A percentile compares a stretch with the other conserved stretches of the same genome.
These are phyloP conservation scores for Kurtzmaniella quercitrusa DNA, from an alignment of 1,139 yeast species.

Conservation along the genomic window DNA sequence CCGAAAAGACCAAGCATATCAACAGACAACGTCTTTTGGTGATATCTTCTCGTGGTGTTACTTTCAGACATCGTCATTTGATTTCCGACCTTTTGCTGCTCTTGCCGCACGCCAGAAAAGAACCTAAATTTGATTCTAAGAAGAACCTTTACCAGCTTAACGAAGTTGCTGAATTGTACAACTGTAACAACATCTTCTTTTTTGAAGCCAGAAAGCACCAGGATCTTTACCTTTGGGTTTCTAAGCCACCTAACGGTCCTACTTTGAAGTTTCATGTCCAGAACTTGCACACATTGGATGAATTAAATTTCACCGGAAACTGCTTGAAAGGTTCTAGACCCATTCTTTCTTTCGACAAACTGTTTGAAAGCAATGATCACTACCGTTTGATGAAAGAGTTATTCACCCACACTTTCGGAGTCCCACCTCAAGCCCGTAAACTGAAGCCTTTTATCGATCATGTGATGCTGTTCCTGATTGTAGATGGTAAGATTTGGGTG, in stretches of 20 bases:
- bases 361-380: conserved; percentile 61
- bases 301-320: conserved; percentile 93
- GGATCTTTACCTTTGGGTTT: conserved; percentile 90
- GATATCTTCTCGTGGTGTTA: conserved; percentile 92
- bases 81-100: conserved; percentile 75
- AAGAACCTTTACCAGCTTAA: conserved; percentile 84
- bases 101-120: conserved; percentile 94
- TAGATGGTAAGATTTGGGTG: conserved; percentile 93
- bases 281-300: conserved; percentile 94
- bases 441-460: conserved; percentile 94
- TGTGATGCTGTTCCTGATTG: conserved; percentile 87
- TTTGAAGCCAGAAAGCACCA: conserved; percentile 96
- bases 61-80: conserved; percentile 91
- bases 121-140: conserved; percentile 92
- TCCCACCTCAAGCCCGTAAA: conserved; percentile 93
- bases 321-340: conserved; percentile 96
- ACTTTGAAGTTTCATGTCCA: conserved; percentile 91
- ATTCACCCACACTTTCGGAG: conserved; percentile 86
- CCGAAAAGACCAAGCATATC: conserved; percentile 53
- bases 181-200: conserved; percentile 91
- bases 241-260: conserved; percentile 98
- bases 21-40: conserved; percentile 81
- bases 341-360: conserved; percentile 79
- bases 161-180: conserved; percentile 94
- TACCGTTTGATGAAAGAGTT: conserved; percentile 76